Conservation (phyloP, 805 yeast genomes). For the Candida dendrica region DNA sequence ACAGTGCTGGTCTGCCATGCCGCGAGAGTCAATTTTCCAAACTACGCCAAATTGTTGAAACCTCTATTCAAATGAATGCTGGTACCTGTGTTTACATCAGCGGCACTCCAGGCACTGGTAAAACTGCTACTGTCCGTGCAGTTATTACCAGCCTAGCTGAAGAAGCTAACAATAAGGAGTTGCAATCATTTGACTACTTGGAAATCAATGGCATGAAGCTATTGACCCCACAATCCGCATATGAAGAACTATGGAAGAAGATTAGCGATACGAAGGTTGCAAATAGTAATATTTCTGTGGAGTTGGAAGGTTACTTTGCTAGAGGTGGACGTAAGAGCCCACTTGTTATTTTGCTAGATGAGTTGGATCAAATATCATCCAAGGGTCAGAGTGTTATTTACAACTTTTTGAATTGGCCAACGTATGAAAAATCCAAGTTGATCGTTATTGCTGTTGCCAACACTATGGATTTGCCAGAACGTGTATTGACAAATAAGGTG, state of each 20-base stretch:
- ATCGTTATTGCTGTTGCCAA: conserved; percentile 92
- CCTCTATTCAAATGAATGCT: conserved; percentile 58
- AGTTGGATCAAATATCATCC: conserved; percentile 85
- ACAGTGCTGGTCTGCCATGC: conserved; percentile 54
- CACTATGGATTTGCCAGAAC: conserved; percentile 94
- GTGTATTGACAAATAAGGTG: conserved; percentile 78
- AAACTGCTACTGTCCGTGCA: conserved; percentile 87
- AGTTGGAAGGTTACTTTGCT: conserved; percentile 65
- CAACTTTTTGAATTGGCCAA: conserved; percentile 97
- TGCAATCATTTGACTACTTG: conserved; percentile 55
- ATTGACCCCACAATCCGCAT: conserved; percentile 71
- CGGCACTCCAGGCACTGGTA: conserved; percentile 98
- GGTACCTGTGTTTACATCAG: conserved; percentile 87
- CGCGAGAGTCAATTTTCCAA: conserved; percentile 77
- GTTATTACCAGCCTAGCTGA: conserved; percentile 63
- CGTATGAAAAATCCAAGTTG: conserved; percentile 67
- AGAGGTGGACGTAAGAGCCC: conserved; percentile 21
- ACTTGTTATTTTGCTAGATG: conserved; percentile 79
- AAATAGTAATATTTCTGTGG: conserved; percentile 39
- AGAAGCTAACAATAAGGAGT: conserved; percentile 28
- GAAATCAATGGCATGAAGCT: conserved; percentile 91
- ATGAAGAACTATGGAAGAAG: conserved; percentile 76
- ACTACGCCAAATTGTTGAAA: conserved; percentile 60
- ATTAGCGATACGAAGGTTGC: conserved; percentile 54
- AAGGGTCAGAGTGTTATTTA: conserved; percentile 82